phyloP scores from a whole-genome alignment of 352 stramenopile species.

The Globisporangium lucens region DNA sequence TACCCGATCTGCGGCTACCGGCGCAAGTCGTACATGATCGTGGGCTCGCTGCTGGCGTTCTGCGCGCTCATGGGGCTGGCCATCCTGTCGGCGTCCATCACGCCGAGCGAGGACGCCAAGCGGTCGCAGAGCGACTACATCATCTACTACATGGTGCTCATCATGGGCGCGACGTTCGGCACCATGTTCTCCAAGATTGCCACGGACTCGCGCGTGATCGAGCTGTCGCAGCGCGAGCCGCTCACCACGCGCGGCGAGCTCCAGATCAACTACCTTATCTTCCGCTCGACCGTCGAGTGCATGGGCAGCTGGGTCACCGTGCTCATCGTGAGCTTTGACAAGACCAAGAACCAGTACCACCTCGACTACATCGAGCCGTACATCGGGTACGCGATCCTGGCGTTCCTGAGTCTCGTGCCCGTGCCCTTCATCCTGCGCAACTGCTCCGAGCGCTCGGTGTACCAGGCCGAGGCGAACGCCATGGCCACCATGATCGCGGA shows the following conservation, averaged over 20 bases:
- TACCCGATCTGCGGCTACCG: slow-evolving; percentile 83
- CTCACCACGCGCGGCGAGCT: slow-evolving; percentile 59
- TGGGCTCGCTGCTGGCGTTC: slow-evolving; percentile 61
- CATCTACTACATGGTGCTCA: slow-evolving; percentile 44
- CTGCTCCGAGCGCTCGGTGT: slow-evolving; percentile 47
- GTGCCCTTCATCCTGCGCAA: slow-evolving; percentile 65
- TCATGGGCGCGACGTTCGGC: slow-evolving; percentile 76
- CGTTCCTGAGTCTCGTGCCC: slow-evolving; percentile 48
- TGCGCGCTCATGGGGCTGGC: slow-evolving; percentile 46
- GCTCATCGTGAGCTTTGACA: slow-evolving; percentile 41
- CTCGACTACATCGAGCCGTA: slow-evolving; percentile 45
- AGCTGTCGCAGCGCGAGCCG: slow-evolving; percentile 76
- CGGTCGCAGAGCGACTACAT: slow-evolving; percentile 17
- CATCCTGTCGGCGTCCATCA: slow-evolving; percentile 44
- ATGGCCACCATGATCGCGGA: slow-evolving; percentile 7
- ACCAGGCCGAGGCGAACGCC: slow-evolving; percentile 23
- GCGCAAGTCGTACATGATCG: slow-evolving; percentile 90
- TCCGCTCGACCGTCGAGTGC: slow-evolving; percentile 50
- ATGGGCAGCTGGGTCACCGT: slow-evolving; percentile 45
- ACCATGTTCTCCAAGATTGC: slow-evolving; percentile 86
- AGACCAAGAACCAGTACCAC: slow-evolving; percentile 37
- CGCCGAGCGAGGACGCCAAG: slow-evolving; percentile 28
- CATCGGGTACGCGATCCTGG: slow-evolving; percentile 46
- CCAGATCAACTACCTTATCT: slow-evolving; percentile 80
- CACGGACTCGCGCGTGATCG: slow-evolving; percentile 77